A percentile compares a stretch with the other conserved stretches of the same genome.
Evolutionary conservation across 371 early-diverging fungal species (phyloP).

Genomic region (Lichtheimia ramosa): DNA sequence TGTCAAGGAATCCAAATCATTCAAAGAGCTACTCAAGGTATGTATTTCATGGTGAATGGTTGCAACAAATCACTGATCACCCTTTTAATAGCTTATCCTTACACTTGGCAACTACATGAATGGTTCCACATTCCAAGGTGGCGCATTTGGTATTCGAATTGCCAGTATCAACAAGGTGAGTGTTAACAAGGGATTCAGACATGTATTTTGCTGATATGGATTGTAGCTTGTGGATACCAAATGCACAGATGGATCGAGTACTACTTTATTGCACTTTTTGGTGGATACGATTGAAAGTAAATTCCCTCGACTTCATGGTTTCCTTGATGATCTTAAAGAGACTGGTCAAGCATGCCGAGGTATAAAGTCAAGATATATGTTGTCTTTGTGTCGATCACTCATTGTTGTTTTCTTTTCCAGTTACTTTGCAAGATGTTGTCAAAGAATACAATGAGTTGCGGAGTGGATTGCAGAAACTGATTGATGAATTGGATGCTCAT

Average conservation of each 20-base stretch:
- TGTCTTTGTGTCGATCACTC: neutral
- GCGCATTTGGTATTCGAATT: constrained; percentile 89
- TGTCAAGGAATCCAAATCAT: constrained; percentile 51
- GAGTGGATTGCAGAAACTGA: constrained; percentile 55
- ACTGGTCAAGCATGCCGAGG: constrained; percentile 80
- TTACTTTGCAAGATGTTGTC: constrained; percentile 56
- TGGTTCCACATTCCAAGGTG: constrained; percentile 82
- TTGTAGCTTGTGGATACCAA: constrained; percentile 81
- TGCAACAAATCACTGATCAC: neutral
- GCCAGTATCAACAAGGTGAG: constrained; percentile 81
- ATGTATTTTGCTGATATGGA: neutral
- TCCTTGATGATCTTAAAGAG: constrained; percentile 69
- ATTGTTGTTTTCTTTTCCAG: constrained; percentile 19
- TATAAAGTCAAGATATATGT: constrained; percentile 22
- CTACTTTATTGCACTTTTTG: constrained; percentile 81
- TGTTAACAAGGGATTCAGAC: neutral
- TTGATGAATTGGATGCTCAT: constrained; percentile 47
- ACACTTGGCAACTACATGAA: constrained; percentile 93
- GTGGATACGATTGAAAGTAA: constrained; percentile 68
- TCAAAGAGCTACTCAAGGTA: constrained; percentile 59
- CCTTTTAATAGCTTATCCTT: constrained; percentile 67
- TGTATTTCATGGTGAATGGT: neutral
- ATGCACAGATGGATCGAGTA: constrained; percentile 62
- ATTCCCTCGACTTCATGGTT: constrained; percentile 65
- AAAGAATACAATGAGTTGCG: constrained; percentile 59